Evolutionary conservation across 2,329 filamentous ascomycete species (phyloP).

Genomic region (Elsinoe batatas): DNA sequence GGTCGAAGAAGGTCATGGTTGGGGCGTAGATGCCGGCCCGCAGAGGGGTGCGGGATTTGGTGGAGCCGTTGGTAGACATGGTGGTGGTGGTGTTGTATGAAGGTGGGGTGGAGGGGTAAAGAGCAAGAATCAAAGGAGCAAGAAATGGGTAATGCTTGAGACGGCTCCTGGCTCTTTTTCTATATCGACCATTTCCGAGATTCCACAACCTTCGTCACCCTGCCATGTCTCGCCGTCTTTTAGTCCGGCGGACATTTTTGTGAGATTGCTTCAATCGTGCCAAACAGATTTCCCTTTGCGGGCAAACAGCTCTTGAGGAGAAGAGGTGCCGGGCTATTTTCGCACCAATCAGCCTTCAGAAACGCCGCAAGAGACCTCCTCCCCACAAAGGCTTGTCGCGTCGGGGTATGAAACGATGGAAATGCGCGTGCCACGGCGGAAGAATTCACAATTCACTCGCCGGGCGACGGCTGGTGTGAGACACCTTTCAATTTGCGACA

Average conservation of each 20-base stretch:
- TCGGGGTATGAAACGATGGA: slow-evolving; percentile 3
- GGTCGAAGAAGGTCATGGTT: slow-evolving; percentile 83
- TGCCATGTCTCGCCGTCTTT: not conserved
- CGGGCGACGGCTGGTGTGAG: not conserved
- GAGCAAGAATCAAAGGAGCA: slow-evolving; percentile 4
- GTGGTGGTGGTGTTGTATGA: slow-evolving; percentile 9
- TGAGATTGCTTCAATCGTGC: not conserved
- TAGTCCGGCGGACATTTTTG: not conserved
- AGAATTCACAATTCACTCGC: slow-evolving; percentile 2
- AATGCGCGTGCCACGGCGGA: slow-evolving; percentile 3
- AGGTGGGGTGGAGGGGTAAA: slow-evolving; percentile 3
- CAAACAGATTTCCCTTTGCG: slow-evolving; percentile 5
- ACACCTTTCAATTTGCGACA: not conserved
- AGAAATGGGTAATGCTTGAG: not conserved
- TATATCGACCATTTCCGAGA: not conserved
- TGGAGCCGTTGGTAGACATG: slow-evolving; percentile 25
- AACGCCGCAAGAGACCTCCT: slow-evolving; percentile 7
- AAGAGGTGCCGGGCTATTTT: not conserved
- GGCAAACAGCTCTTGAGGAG: not conserved
- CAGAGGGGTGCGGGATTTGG: slow-evolving; percentile 43
- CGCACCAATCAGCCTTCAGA: not conserved
- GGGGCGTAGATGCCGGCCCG: slow-evolving; percentile 79
- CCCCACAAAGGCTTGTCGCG: not conserved
- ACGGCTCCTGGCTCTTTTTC: not conserved
- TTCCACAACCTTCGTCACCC: not conserved